Evolutionary conservation across 257 asterid genomes (phyloP).

Genomic region (Plantago major): DNA sequence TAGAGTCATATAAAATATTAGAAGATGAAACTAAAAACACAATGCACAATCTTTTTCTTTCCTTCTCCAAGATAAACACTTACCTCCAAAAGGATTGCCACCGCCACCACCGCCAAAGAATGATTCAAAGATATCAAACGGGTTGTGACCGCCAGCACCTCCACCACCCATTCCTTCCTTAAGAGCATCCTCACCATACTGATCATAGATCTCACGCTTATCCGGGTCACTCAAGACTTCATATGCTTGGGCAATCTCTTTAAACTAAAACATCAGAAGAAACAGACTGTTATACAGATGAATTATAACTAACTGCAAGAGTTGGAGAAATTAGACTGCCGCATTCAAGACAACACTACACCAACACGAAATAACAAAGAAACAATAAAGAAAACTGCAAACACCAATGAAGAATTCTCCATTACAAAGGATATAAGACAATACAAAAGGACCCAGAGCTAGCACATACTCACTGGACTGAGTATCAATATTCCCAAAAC

Average conservation of each 20-base stretch:
- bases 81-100: constrained; percentile 80
- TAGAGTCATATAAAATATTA: constrained; percentile 10
- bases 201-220: constrained; percentile 86
- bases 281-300: not conserved
- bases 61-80: not conserved
- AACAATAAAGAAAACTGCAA: not conserved
- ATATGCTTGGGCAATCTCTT: constrained; percentile 86
- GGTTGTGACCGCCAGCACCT: constrained; percentile 61
- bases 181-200: constrained; percentile 88
- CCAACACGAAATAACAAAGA: too few relatives aligned
- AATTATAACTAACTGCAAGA: too few relatives aligned
- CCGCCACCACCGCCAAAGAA: constrained; percentile 78
- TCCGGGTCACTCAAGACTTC: constrained; percentile 77
- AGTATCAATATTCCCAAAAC: too few relatives aligned
- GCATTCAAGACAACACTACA: not conserved
- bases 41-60: not conserved
- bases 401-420: not conserved
- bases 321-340: too few relatives aligned
- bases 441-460: too few relatives aligned
- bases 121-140: constrained; percentile 72
- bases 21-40: not conserved
- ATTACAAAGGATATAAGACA: too few relatives aligned
- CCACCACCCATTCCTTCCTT: constrained; percentile 94
- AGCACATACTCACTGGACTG: too few relatives aligned
- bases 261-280: constrained; percentile 41